Evolutionary conservation across 768 basidiomycete genomes (phyloP).

Genomic region (Pulveroboletus ravenelii): DNA sequence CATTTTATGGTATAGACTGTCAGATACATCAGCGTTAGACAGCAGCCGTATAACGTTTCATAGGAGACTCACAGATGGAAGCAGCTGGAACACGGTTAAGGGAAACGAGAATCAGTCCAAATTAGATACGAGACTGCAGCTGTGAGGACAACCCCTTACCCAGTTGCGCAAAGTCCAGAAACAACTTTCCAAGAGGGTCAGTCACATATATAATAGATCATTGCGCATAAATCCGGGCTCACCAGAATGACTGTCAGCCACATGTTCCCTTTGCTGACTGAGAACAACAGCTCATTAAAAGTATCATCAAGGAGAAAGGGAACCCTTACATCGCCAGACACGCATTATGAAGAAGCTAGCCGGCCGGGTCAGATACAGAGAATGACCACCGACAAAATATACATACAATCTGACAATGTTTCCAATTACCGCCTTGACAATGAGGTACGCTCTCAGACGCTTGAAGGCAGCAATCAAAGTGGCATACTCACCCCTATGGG

Average conservation of each 20-base stretch:
- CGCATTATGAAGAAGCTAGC: slow-evolving; percentile 52
- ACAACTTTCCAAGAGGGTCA: slow-evolving; percentile 31
- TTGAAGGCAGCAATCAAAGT: background rate
- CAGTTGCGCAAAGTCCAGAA: slow-evolving; percentile 47
- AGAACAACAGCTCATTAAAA: background rate
- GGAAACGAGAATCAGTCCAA: slow-evolving; percentile 1
- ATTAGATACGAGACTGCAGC: background rate
- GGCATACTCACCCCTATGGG: slow-evolving; percentile 32
- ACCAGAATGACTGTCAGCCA: slow-evolving; percentile 45
- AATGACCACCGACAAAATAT: background rate
- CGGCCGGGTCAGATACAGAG: background rate
- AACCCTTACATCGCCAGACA: slow-evolving; percentile 54
- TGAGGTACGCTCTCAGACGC: slow-evolving; percentile 3
- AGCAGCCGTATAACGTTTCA: background rate
- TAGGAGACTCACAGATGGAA: slow-evolving; percentile 34
- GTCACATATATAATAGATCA: background rate
- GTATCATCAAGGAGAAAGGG: background rate
- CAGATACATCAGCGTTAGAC: slow-evolving; percentile 2
- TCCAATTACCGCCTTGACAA: slow-evolving; percentile 46
- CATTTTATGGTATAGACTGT: slow-evolving; percentile 43
- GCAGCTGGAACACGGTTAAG: slow-evolving; percentile 24
- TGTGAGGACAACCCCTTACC: slow-evolving; percentile 30
- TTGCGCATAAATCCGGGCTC: slow-evolving; percentile 11
- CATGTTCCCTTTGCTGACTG: slow-evolving; percentile 54
- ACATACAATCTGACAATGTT: slow-evolving; percentile 54